phyloP scores from a whole-genome alignment of 1,139 yeast genomes.

The Debaryomyces psychrophilus region DNA sequence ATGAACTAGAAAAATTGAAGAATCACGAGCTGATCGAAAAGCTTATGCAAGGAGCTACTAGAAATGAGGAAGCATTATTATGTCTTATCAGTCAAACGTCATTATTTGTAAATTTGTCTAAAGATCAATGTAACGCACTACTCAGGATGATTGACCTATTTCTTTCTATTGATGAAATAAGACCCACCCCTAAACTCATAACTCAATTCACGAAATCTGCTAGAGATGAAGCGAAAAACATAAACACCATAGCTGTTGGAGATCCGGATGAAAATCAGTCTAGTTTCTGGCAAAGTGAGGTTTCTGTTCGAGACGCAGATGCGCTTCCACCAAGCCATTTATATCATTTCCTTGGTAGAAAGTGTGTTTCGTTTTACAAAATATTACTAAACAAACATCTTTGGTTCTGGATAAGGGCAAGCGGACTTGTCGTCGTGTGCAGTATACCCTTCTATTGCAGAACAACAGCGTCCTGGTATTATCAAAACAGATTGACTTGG shows the following conservation, averaged over 20 bases:
- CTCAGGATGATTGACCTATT: constrained; percentile 29
- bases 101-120: constrained; percentile 26
- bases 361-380: constrained; percentile 20
- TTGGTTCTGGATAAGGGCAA: constrained; percentile 39
- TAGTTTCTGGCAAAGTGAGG: constrained; percentile 19
- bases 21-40: constrained; percentile 4
- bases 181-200: constrained; percentile 29
- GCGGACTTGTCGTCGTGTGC: constrained; percentile 26
- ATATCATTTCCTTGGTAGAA: constrained; percentile 9
- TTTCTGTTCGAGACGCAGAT: constrained; percentile 33
- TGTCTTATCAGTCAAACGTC: constrained; percentile 34
- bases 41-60: constrained; percentile 9
- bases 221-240: constrained; percentile 16
- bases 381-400: constrained; percentile 24
- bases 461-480: constrained; percentile 38
- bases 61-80: constrained; percentile 31
- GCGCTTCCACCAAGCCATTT: constrained; percentile 29
- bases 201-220: constrained; percentile 27
- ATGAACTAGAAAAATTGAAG: constrained; percentile 7
- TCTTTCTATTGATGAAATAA: constrained; percentile 28
- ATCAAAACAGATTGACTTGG: constrained; percentile 34
- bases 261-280: constrained; percentile 5
- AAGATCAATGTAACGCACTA: constrained; percentile 21
- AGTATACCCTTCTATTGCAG: constrained; percentile 29
- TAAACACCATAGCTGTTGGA: constrained; percentile 12